A percentile compares a stretch with the other conserved stretches of the same genome.
Evolutionary conservation across 2,329 filamentous ascomycete genomes (phyloP).

Genomic region (Fusarium udum): DNA sequence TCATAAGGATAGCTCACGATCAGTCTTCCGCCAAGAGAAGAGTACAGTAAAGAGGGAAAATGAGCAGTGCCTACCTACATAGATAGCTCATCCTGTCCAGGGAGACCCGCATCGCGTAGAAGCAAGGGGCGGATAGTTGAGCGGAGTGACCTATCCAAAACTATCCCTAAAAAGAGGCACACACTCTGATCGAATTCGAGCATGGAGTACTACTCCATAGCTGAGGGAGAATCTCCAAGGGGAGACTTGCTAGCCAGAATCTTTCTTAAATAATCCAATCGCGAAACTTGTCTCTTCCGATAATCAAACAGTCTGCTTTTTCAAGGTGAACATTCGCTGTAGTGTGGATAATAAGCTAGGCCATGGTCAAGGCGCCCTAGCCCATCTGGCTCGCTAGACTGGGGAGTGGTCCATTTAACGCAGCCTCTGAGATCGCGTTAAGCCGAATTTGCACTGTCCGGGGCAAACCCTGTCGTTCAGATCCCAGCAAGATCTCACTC

Average conservation of each 20-base stretch:
- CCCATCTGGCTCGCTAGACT: slow-evolving; percentile 12
- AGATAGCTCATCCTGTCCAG: neutral
- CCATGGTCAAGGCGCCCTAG: slow-evolving; percentile 1
- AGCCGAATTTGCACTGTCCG: slow-evolving; percentile 33
- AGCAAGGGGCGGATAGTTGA: slow-evolving; percentile 37
- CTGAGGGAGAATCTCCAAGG: neutral
- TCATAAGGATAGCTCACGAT: neutral
- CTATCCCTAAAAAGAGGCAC: slow-evolving; percentile 32
- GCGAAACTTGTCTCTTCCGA: slow-evolving; percentile 22
- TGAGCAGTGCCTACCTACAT: neutral
- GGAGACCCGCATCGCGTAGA: slow-evolving; percentile 33
- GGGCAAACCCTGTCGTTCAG: slow-evolving; percentile 35
- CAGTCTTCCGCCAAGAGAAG: neutral
- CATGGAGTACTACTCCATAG: slow-evolving; percentile 3
- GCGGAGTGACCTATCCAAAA: slow-evolving; percentile 35
- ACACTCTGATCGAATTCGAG: slow-evolving; percentile 3
- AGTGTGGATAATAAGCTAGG: slow-evolving; percentile 9
- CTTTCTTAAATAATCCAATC: neutral
- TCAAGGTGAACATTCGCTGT: neutral
- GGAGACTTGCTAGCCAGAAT: neutral
- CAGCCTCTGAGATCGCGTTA: slow-evolving; percentile 37
- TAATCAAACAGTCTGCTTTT: slow-evolving; percentile 4
- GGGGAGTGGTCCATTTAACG: slow-evolving; percentile 26
- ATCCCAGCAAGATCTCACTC: slow-evolving; percentile 36
- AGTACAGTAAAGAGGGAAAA: neutral